Evolutionary conservation across 345 rosid genomes (phyloP), one percentile per base, ranked within the genome.

Genomic region (Turritis glabra): DNA sequence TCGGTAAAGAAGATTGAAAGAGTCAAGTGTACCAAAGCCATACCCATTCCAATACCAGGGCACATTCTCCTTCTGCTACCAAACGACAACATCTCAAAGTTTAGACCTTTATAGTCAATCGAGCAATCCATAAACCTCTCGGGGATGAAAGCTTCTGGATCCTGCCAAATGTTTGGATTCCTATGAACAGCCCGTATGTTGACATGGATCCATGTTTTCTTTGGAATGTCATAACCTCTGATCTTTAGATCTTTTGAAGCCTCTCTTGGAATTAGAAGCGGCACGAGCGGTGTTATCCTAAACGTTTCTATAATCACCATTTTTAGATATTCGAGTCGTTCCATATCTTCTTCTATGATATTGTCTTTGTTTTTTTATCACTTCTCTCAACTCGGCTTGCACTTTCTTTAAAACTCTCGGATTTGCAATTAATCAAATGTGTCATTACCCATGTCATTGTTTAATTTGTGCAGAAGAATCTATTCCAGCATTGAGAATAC

Each of bases 1-100:
- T 3, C 68, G 35, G 53, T 72, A 52, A 10, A 87, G 64, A 8
- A 85, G 61, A 62, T 80, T 87, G 0, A 86, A 0, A 85, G 65
- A 11, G 82, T 57, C 8, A 84, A 77, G 64, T 84, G 82, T 27
- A 84, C 26, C 22, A 82, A 8, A 35, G 59, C 41, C 8, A 72
- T 23, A 1, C 74, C 85, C 3, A 87, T 81, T 23, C 68, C 75
- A 0, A 70, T 43, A 18, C 89, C 90, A 0, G 96, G 96, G 58
- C 93, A 90, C 8, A 80, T 79, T 47, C 93, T 77, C 21, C 93
- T 73, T 1, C 96, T 93, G 2, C 80, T 53, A 14, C 91, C 91
- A 41, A 90, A 88, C 1, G 93, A 87, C 21, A 85, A 69, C 3
- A 84, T 22, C 77, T 85, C 88, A 26, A 71, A 90, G 61, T 83